These are phyloP conservation scores for Mortierella sp. DNA, from an alignment of 371 early-diverging fungal species.

Conservation along the genomic window DNA sequence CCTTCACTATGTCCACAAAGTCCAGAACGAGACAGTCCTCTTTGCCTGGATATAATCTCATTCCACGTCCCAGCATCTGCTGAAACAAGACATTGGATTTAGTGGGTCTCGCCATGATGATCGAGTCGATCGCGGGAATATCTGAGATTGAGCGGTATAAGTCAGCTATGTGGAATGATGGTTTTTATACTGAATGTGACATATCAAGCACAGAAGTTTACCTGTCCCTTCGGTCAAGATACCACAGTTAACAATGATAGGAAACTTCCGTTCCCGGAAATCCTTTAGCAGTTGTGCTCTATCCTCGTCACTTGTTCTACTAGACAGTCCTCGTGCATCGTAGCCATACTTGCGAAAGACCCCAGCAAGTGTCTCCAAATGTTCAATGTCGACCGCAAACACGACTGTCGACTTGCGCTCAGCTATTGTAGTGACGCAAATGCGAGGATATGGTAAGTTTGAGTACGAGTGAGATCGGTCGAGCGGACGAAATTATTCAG, in stretches of 20 bases:
- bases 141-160: slow-evolving; percentile 59
- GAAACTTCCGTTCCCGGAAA: slow-evolving; percentile 76
- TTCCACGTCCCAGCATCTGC: slow-evolving; percentile 96
- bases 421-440: slow-evolving; percentile 10
- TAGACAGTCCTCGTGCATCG: slow-evolving; percentile 74
- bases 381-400: slow-evolving; percentile 89
- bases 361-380: slow-evolving; percentile 71
- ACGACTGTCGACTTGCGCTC: slow-evolving; percentile 79
- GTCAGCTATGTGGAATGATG: neutral
- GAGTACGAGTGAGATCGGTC: neutral
- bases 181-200: too few species aligned
- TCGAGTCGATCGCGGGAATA: slow-evolving; percentile 90
- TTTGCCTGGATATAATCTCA: slow-evolving; percentile 79
- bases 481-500: neutral
- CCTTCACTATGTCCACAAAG: slow-evolving; percentile 78
- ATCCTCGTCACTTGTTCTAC: slow-evolving; percentile 64
- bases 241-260: slow-evolving; percentile 92
- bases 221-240: slow-evolving; percentile 82
- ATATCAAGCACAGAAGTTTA: neutral
- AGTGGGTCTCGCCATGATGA: slow-evolving; percentile 93
- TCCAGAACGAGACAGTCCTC: slow-evolving; percentile 88
- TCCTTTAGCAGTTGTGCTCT: slow-evolving; percentile 68
- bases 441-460: neutral
- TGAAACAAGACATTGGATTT: slow-evolving; percentile 83
- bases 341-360: slow-evolving; percentile 73